Evolutionary conservation across 108 stramenopile species (phyloP).

Genomic region (Asterionellopsis glacialis): DNA sequence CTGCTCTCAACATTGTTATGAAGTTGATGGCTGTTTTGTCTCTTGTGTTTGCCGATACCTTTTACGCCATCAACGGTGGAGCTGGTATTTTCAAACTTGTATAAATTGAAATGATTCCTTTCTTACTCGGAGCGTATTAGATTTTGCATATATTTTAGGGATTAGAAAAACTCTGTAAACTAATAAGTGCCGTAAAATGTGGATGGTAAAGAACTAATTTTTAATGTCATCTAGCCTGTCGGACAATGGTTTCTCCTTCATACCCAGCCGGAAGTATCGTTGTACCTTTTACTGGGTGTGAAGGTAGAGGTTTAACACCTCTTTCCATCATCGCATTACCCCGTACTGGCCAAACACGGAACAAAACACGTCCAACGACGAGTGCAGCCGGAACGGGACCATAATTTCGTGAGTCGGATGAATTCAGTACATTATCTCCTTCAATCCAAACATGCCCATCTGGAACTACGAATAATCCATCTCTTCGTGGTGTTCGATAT

Average conservation of each 20-base stretch:
- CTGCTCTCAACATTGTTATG: conserved; percentile 98
- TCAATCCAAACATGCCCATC: conserved; percentile 94
- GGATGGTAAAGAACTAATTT: no score
- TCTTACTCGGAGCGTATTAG: no score
- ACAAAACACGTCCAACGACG: conserved; percentile 79
- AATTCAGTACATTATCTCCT: conserved; percentile 88
- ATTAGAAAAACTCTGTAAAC: no score
- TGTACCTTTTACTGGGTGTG: conserved; percentile 19
- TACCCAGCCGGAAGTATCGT: conserved; percentile 48
- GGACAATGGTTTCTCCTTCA: conserved; percentile 30
- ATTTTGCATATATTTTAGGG: no score
- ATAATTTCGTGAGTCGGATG: conserved; percentile 86
- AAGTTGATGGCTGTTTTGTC: conserved; percentile 97
- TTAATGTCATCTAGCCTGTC: background rate
- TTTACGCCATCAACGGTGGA: conserved; percentile 88
- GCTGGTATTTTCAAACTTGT: conserved; percentile 67
- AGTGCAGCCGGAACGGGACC: conserved; percentile 86
- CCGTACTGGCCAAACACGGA: conserved; percentile 82
- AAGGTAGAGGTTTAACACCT: conserved; percentile 20
- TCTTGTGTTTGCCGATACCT: conserved; percentile 95
- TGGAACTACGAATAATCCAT: conserved; percentile 46
- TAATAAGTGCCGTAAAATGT: no score
- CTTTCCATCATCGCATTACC: conserved; percentile 38
- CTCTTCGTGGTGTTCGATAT: conserved; percentile 7
- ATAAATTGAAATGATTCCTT: conserved; percentile 1